Base-by-base conservation (phyloP, 2,329 filamentous ascomycete species). In the Diaporthe humulicola region DNA sequence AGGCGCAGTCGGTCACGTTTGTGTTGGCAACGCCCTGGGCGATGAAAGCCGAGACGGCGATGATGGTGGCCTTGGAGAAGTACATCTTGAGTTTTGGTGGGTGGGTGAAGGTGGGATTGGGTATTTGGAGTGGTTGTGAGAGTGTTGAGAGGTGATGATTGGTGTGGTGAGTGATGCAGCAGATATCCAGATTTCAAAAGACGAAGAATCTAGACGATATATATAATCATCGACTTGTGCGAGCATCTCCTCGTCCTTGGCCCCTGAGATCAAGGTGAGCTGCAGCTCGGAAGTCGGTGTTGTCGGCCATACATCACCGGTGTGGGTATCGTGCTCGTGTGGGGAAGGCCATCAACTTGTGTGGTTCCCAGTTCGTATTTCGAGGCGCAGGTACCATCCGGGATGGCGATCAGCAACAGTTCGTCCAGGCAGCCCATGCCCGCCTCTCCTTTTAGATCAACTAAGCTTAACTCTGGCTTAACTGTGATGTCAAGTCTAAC, bases 61-160 rank as follows among this genome's bases (percentile, higher is more conserved):
- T 38, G 57, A 72, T 72, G 70, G 70, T 72, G 70, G 70, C 57
- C 70, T 72, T 72, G 70, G 70, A 64, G 70, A 72, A 72, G 58
- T 72, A 72, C 70, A 72, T 72, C 56, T 71, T 71, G 69, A 71
- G 10, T 50, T n/a, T n/a, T 71, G 69, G 54, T 40, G 33, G 33
- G 19, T 64, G 58, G 17, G 30, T n/a, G 57, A 60, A n/a, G 56
- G n/a, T 57, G 50, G 38, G 9, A 25, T 57, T 57, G 10, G 9
- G 10, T 12, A n/a, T 4, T 22, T 57, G 38, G 28, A 48, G 67
- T 58, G 25, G 67, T 45, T 19, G 38, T 58, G 38, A 45, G 19
- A 5, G 57, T 72, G 45, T 50, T 52, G 56, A 71, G 15, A 17
- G 33, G 14, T 69, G 33, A 15, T 52, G 28, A 33, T 52, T 52